A percentile compares a stretch with the other conserved stretches of the same genome.
Evolutionary conservation across 371 early-diverging fungal genomes (phyloP).

Genomic region (Haplosporangium sp.): DNA sequence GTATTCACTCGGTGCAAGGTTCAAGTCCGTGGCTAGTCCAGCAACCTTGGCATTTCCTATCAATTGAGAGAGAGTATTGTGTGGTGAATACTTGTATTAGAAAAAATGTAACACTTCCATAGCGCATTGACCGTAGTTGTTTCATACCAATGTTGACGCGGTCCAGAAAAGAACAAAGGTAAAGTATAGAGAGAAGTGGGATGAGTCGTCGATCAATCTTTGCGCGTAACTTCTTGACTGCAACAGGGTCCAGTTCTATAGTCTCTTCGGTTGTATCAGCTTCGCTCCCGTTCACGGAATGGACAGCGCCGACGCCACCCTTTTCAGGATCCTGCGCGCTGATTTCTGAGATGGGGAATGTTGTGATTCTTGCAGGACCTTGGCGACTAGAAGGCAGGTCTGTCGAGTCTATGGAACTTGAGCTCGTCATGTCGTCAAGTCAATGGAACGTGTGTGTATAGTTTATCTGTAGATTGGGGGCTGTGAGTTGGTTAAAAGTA

Average conservation of each 20-base stretch:
- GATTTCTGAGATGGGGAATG: too few relatives aligned
- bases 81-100: background rate
- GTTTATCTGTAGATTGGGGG: too few relatives aligned
- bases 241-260: slow-evolving; percentile 5
- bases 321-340: background rate
- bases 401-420: too few relatives aligned
- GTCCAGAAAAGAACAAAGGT: slow-evolving; percentile 78
- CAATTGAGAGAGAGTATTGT: background rate
- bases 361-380: too few relatives aligned
- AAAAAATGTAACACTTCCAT: too few relatives aligned
- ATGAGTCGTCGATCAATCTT: slow-evolving; percentile 75
- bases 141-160: slow-evolving; percentile 65
- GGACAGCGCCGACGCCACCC: background rate
- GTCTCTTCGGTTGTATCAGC: background rate
- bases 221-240: slow-evolving; percentile 54
- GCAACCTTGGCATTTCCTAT: slow-evolving; percentile 60
- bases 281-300: background rate
- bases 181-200: slow-evolving; percentile 73
- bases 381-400: too few relatives aligned
- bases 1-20: slow-evolving; percentile 11
- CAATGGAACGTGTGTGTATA: too few relatives aligned
- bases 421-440: too few relatives aligned
- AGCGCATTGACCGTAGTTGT: background rate
- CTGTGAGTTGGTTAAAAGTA: too few relatives aligned
- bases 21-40: slow-evolving; percentile 8